Evolutionary conservation across 768 basidiomycete genomes (phyloP).

Genomic region (Lyophyllum shimeji): DNA sequence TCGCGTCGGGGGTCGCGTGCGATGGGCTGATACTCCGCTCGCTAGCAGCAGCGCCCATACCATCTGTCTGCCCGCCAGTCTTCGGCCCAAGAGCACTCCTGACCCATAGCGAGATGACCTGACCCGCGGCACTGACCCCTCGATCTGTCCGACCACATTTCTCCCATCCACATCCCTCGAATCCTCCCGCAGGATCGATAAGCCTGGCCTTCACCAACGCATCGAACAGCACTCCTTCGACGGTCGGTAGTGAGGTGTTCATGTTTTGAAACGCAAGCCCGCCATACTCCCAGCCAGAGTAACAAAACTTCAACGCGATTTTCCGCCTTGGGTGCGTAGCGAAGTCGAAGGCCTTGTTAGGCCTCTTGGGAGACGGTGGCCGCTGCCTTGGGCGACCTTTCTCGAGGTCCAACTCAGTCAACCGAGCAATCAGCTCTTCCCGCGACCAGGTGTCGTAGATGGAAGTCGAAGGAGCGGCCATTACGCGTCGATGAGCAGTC

Average conservation of each 20-base stretch:
- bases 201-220: slow-evolving; percentile 78
- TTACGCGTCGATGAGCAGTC: slow-evolving; percentile 10
- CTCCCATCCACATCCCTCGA: slow-evolving; percentile 89
- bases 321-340: slow-evolving; percentile 73
- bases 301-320: slow-evolving; percentile 92
- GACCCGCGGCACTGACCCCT: slow-evolving; percentile 92
- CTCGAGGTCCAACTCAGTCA: slow-evolving; percentile 53
- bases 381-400: slow-evolving; percentile 26
- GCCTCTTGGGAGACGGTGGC: slow-evolving; percentile 22
- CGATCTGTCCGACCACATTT: slow-evolving; percentile 93
- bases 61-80: slow-evolving; percentile 12
- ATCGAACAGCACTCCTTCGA: slow-evolving; percentile 83
- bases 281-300: slow-evolving; percentile 89
- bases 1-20: slow-evolving; percentile 5
- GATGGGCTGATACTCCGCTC: neutral
- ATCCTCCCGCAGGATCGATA: slow-evolving; percentile 69
- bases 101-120: slow-evolving; percentile 91
- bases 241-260: slow-evolving; percentile 79
- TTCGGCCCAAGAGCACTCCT: slow-evolving; percentile 58
- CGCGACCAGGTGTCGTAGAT: slow-evolving; percentile 41
- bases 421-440: slow-evolving; percentile 67
- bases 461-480: slow-evolving; percentile 23
- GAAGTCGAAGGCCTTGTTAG: slow-evolving; percentile 54
- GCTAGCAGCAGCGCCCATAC: neutral
- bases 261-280: slow-evolving; percentile 83